Evolutionary conservation across 1,284 basidiomycete genomes (phyloP).

Genomic region (Ganoderma boninense): DNA sequence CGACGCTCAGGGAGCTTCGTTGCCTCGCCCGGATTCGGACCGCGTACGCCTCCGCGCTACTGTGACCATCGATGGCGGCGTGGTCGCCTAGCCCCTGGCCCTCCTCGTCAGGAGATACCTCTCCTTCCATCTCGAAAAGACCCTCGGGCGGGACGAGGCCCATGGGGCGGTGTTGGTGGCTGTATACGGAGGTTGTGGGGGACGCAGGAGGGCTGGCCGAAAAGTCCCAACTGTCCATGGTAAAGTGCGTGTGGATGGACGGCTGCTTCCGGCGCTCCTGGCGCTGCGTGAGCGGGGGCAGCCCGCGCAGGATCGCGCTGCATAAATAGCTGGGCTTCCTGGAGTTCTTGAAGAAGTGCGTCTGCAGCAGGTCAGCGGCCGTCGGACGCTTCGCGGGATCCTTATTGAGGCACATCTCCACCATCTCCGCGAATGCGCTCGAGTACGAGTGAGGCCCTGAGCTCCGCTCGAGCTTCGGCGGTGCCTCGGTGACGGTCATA

Average conservation of each 20-base stretch:
- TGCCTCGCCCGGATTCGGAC: conserved; percentile 29
- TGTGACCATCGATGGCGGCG: conserved; percentile 22
- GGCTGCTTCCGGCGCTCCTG: conserved; percentile 69
- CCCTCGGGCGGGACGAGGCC: conserved; percentile 24
- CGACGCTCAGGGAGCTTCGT: conserved; percentile 12
- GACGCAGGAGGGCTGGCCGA: conserved; percentile 38
- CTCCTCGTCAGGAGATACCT: background rate
- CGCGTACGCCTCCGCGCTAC: conserved; percentile 31
- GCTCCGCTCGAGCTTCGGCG: conserved; percentile 78
- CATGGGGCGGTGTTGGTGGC: conserved; percentile 25
- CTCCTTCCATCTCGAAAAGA: conserved; percentile 30
- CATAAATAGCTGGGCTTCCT: conserved; percentile 83
- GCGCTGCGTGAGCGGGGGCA: conserved; percentile 74
- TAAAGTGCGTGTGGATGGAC: conserved; percentile 50
- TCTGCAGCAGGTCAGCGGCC: conserved; percentile 79
- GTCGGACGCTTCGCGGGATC: conserved; percentile 84
- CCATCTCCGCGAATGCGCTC: conserved; percentile 81
- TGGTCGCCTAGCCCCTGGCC: conserved; percentile 19
- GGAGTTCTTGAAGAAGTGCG: conserved; percentile 81
- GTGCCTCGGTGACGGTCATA: conserved; percentile 76
- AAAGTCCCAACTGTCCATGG: conserved; percentile 79
- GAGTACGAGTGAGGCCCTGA: conserved; percentile 83
- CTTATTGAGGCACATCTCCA: conserved; percentile 84
- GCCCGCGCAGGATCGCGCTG: conserved; percentile 70
- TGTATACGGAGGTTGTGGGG: conserved; percentile 38